phyloP scores from a whole-genome alignment of 208 protist species.

The Novymonas esmeraldas region DNA sequence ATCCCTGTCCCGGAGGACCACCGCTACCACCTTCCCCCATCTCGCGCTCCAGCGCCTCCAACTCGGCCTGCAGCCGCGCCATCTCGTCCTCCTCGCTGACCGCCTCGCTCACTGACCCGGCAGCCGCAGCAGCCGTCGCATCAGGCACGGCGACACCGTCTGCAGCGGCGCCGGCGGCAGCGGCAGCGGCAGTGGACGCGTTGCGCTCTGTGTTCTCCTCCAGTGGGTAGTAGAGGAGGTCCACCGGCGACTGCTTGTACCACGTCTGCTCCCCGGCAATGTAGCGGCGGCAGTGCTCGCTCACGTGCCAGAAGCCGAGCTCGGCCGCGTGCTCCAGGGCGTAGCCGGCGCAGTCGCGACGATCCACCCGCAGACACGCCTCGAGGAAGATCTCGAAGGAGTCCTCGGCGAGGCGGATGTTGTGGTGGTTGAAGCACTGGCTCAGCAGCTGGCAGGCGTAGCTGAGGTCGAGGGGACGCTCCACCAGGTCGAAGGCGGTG shows the following conservation, averaged over 20 bases:
- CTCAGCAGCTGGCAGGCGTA: slow-evolving; percentile 88
- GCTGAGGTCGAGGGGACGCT: slow-evolving; percentile 89
- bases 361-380: slow-evolving; percentile 86
- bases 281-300: slow-evolving; percentile 80
- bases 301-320: slow-evolving; percentile 87
- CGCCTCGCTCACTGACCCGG: slow-evolving; percentile 9
- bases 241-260: slow-evolving; percentile 79
- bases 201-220: slow-evolving; percentile 85
- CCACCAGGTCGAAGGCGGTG: slow-evolving; percentile 88
- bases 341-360: slow-evolving; percentile 86
- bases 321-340: slow-evolving; percentile 75
- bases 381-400: slow-evolving; percentile 89
- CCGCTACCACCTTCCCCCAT: slow-evolving; percentile 20
- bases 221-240: slow-evolving; percentile 81
- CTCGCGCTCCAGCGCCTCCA: slow-evolving; percentile 74
- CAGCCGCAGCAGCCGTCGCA: slow-evolving; percentile 2
- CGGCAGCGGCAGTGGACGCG: slow-evolving; percentile 15
- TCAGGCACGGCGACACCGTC: not conserved
- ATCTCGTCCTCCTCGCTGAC: slow-evolving; percentile 66
- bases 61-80: slow-evolving; percentile 81
- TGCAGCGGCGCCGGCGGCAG: not conserved
- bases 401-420: slow-evolving; percentile 75
- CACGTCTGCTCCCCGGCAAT: slow-evolving; percentile 82
- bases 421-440: slow-evolving; percentile 85
- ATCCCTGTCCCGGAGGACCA: not conserved